Percentiles rank a stretch among this genome's conserved stretches.
Evolutionary conservation across 371 early-diverging fungal species (phyloP).

Genomic region (Batkoa obscura): DNA sequence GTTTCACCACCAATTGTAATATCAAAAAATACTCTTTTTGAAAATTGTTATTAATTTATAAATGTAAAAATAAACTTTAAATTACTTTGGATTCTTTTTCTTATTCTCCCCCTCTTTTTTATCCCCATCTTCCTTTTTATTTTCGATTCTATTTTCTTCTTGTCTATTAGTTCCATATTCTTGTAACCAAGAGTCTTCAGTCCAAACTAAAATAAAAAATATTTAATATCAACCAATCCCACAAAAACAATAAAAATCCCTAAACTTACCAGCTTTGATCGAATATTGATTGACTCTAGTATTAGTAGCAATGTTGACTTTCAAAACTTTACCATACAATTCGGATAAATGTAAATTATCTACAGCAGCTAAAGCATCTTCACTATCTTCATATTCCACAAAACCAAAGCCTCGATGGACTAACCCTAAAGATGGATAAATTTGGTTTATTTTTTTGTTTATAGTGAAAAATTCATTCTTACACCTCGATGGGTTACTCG

Average conservation of each 20-base stretch:
- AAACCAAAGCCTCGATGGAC: constrained; percentile 86
- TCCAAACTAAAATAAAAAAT: constrained; percentile 9
- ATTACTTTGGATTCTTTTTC: constrained; percentile 1
- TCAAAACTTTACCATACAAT: constrained; percentile 71
- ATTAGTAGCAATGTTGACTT: constrained; percentile 68
- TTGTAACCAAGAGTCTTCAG: constrained; percentile 12
- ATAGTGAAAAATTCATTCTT: constrained; percentile 7
- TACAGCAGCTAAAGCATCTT: constrained; percentile 73
- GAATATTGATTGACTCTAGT: constrained; percentile 31
- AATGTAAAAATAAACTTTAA: not conserved
- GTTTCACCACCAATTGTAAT: constrained; percentile 51
- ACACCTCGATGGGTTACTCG: constrained; percentile 54
- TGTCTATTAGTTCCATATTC: constrained; percentile 3
- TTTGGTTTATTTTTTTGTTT: constrained; percentile 17
- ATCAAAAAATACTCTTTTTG: constrained; percentile 36
- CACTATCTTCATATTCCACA: constrained; percentile 70
- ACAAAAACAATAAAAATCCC: too few species aligned
- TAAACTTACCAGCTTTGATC: constrained; percentile 30
- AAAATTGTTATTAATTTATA: not conserved
- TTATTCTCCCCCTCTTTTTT: not conserved
- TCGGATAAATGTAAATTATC: constrained; percentile 89
- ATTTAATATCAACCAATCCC: not conserved
- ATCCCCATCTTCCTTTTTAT: not conserved
- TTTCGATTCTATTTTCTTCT: not conserved
- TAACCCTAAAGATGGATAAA: constrained; percentile 19